Conservation (phyloP, 2,329 filamentous ascomycete species). For the Xylaria sp. region DNA sequence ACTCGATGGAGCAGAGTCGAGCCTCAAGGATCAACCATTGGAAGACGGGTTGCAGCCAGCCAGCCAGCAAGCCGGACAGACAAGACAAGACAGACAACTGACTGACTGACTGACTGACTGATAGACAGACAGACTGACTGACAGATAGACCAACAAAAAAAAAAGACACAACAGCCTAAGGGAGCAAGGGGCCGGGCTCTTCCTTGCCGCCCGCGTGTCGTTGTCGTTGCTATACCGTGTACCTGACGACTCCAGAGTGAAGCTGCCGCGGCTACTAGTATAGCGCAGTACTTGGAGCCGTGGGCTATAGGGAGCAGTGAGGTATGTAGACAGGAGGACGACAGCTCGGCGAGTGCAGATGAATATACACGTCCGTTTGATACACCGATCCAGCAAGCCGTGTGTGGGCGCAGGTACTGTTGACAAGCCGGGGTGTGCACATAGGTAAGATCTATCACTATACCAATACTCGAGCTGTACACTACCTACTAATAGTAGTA, state of each 20-base stretch:
- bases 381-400: slow-evolving; percentile 34
- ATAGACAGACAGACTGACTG: background rate
- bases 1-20: slow-evolving; percentile 24
- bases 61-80: background rate
- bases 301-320: slow-evolving; percentile 3
- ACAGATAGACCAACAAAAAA: background rate
- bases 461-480: too few relatives aligned
- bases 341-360: slow-evolving; percentile 28
- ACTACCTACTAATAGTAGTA: background rate
- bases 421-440: slow-evolving; percentile 25
- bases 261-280: slow-evolving; percentile 31
- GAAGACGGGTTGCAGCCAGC: background rate
- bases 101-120: background rate
- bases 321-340: slow-evolving; percentile 4
- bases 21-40: slow-evolving; percentile 20
- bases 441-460: slow-evolving; percentile 5
- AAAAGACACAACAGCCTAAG: too few relatives aligned
- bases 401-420: slow-evolving; percentile 20
- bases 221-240: slow-evolving; percentile 20
- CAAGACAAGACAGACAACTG: too few relatives aligned
- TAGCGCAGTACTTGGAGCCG: slow-evolving; percentile 21
- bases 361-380: slow-evolving; percentile 34
- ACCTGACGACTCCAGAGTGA: slow-evolving; percentile 10
- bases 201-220: slow-evolving; percentile 33
- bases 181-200: slow-evolving; percentile 13